Conservation (phyloP, 805 yeast genomes). For the Metschnikowia sp. region DNA sequence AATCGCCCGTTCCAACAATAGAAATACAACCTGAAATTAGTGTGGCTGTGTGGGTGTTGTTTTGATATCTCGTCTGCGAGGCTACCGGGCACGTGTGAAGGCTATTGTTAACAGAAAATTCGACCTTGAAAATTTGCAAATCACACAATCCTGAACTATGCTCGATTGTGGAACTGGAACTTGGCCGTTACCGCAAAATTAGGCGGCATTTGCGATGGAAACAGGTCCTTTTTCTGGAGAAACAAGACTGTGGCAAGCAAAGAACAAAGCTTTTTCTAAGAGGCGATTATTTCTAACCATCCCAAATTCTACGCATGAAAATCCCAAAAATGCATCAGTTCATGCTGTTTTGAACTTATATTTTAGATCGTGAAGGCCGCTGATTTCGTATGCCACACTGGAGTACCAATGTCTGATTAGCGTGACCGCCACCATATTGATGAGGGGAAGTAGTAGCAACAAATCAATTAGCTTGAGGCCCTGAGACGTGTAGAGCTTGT, state of each 20-base stretch:
- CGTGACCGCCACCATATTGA: conserved; percentile 16
- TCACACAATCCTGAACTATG: no score
- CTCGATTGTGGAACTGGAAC: no score
- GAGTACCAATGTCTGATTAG: conserved; percentile 16
- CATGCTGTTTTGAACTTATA: conserved; percentile 24
- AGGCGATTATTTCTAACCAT: neutral
- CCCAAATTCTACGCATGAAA: neutral
- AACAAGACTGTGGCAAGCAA: neutral
- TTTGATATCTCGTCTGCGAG: no score
- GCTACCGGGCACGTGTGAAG: no score
- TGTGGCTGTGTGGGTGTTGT: no score
- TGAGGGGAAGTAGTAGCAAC: conserved; percentile 18
- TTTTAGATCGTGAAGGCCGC: conserved; percentile 14
- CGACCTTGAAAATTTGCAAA: no score
- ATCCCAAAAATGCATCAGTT: neutral
- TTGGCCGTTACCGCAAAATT: no score
- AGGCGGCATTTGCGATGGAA: no score
- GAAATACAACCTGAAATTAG: no score
- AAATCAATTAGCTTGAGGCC: neutral
- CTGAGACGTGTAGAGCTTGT: conserved; percentile 1
- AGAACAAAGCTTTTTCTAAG: neutral
- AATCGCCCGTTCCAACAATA: no score
- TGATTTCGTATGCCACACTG: conserved; percentile 12
- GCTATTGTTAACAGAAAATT: no score
- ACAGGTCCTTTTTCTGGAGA: no score